Evolutionary conservation across 179 eudicot species (phyloP).

Genomic region (Silene coronaria): DNA sequence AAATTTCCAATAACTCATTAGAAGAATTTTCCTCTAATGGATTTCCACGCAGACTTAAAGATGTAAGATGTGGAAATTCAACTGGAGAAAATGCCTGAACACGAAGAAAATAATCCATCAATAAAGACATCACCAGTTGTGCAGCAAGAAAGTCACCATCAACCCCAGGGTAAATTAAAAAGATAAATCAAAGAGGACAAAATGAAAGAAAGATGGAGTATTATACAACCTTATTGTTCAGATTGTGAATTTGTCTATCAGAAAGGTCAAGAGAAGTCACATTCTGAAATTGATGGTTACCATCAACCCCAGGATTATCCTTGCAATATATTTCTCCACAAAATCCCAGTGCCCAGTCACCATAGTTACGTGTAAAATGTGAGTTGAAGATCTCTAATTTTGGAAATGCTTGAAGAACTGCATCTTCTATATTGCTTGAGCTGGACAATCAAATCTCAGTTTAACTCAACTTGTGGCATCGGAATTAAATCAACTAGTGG

Average conservation of each 20-base stretch:
- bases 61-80: constrained; percentile 57
- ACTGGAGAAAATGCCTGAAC: constrained; percentile 68
- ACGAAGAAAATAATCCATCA: neutral
- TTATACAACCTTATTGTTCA: constrained; percentile 55
- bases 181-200: neutral
- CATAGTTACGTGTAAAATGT: constrained; percentile 59
- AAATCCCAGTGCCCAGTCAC: constrained; percentile 90
- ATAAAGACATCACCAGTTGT: neutral
- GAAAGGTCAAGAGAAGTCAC: constrained; percentile 77
- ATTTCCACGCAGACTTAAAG: constrained; percentile 76
- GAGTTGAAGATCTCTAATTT: constrained; percentile 78
- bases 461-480: neutral
- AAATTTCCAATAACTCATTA: constrained; percentile 40
- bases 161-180: neutral
- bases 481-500: neutral
- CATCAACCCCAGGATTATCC: constrained; percentile 53
- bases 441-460: constrained; percentile 41
- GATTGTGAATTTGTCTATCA: constrained; percentile 59
- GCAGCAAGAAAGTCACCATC: neutral
- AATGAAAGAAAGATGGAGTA: neutral
- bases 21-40: constrained; percentile 51
- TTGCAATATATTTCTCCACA: constrained; percentile 73
- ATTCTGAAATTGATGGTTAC: constrained; percentile 41
- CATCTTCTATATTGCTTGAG: constrained; percentile 38
- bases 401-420: constrained; percentile 54